Base-by-base conservation (phyloP, 163 green algal species). In the Scenedesmus sp. region DNA sequence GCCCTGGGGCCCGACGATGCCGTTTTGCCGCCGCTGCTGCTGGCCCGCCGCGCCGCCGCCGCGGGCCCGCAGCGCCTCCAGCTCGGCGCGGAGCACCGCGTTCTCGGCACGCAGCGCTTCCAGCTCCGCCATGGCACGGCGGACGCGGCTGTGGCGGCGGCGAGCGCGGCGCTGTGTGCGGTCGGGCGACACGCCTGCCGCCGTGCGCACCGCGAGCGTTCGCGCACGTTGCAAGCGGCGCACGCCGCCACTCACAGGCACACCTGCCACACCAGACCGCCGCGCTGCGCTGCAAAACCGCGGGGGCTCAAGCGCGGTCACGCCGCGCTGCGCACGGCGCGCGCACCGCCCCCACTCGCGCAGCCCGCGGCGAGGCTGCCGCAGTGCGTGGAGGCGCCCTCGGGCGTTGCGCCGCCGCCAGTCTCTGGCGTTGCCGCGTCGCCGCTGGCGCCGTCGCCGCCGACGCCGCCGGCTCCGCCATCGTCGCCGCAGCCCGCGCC, bases 21-120 rank as follows among this genome's bases (percentile, higher is more conserved):
- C n/a, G n/a, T 47, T 10, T 10, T 47, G 54, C 24, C 58, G 54
- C n/a, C 31, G 53, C 34, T 77, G 69, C 17, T 63, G 29, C 65
- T 62, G 47, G 31, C 6, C 20, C 28, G n/a, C 0, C 20, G 29
- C 39, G 57, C 39, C 39, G 39, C 60, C 24, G 29, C 29, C 50
- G 62, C 44, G 31, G 20, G 51, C 51, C 22, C 34, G 53, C 39
- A 44, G 24, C 3, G 31, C 20, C 11, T 15, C 36, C 6, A 76
- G 28, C 31, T 76, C 17, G 10, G 28, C 1, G 0, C 67, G 51
- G 0, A 76, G 29, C 51, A 36, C 0, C 17, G 13, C 34, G 42
- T 76, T 76, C 22, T 76, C 67, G n/a, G n/a, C n/a, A n/a, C n/a
- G n/a, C n/a, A n/a, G n/a, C 6, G n/a, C 24, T 28, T 65, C 22